These are phyloP conservation scores for Oryza officinalis DNA, from an alignment of 176 grass and related monocot species.

Conservation along the genomic window DNA sequence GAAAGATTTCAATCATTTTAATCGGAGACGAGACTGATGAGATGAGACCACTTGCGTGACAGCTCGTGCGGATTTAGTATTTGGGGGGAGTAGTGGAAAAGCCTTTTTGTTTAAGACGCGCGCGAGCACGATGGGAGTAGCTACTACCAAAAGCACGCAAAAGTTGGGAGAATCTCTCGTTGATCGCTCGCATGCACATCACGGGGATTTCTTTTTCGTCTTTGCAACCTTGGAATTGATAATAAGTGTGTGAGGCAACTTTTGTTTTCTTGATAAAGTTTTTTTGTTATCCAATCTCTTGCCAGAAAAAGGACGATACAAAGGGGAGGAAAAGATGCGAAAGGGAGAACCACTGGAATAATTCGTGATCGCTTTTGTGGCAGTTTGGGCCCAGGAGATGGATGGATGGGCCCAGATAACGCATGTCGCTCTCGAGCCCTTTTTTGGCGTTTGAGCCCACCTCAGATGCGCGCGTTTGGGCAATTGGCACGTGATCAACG, in stretches of 20 bases:
- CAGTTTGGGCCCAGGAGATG: background rate
- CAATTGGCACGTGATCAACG: background rate
- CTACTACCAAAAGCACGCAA: background rate
- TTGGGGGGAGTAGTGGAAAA: background rate
- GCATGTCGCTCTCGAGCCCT: background rate
- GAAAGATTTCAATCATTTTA: background rate
- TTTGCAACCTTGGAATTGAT: background rate
- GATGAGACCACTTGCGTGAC: background rate
- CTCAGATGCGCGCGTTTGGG: background rate
- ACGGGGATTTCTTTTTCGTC: background rate
- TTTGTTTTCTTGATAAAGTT: too few relatives aligned
- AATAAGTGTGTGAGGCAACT: too few relatives aligned
- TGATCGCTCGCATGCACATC: background rate
- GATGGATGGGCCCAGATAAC: background rate
- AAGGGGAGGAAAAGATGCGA: background rate
- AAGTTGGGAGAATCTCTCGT: constrained; percentile 3
- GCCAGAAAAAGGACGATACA: background rate
- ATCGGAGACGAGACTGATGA: background rate
- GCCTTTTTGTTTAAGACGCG: constrained; percentile 11
- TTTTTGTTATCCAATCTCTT: background rate
- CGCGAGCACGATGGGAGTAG: background rate
- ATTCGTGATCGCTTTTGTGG: background rate
- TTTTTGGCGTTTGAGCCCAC: too few relatives aligned
- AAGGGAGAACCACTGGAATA: background rate
- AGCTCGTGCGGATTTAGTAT: constrained; percentile 2